Evolutionary conservation across 768 basidiomycete species (phyloP), one percentile per base, ranked within the genome.

Genomic region (Tulasnella sp.): DNA sequence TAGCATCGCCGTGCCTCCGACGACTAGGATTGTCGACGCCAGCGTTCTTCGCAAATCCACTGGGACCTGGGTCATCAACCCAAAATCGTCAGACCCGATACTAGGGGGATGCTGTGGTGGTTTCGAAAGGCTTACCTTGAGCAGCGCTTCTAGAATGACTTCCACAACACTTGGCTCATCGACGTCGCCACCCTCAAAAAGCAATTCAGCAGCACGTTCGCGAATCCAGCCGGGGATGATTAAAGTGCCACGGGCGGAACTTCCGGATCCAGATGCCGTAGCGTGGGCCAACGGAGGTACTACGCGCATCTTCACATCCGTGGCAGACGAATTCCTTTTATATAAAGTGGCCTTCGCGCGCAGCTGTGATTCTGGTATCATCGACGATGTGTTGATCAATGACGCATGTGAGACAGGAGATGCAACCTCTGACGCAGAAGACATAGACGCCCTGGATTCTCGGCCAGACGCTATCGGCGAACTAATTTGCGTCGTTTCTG

Each of bases 181-280:
- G 9, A 90, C 83, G 65, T 93, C 90, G 4, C 88, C 89, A 0
- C 85, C 84, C 68, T 90, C 88, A 63, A 96, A 97, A 9, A 97
- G 73, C 4, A 95, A 78, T 70, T 98, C 96, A 1, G 93, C 83
- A 0, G 86, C 86, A 13, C 94, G 78, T 69, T 98, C 95, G 44
- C 95, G 74, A 42, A 99, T 78, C 96, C 96, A 99, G 2, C 95
- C 95, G 1, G 95, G 95, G 45, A 98, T 80, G 47, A 88, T 75
- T 48, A 96, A 70, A 0, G 85, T 90, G 0, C 88, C 91, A 7
- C 78, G 74, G 2, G 88, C 88, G 1, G 85, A 85, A 0, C 53
- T 44, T 4, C 50, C 30, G 21, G 58, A 54, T 19, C 86, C 85
- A 11, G 76, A 32, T 27, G 48, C 61, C 7, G 43, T 27, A 13